phyloP scores from a whole-genome alignment of 2,329 filamentous ascomycete genomes.

The Hypomyces perniciosus region DNA sequence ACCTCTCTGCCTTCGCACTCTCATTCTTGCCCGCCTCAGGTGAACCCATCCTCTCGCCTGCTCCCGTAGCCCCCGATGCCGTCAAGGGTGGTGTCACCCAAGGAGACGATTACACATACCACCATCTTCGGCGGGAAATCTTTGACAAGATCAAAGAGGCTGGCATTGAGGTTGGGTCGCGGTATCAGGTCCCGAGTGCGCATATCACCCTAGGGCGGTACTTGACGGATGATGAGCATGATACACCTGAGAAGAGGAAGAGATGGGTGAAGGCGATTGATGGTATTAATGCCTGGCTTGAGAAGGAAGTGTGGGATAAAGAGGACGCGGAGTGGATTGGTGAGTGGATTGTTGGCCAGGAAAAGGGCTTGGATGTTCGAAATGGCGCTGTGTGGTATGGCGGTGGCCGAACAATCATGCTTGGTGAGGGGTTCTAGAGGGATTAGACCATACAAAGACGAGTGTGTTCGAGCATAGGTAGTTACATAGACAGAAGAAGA shows the following conservation, averaged over 20 bases:
- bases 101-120: slow-evolving; percentile 73
- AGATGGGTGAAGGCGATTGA: slow-evolving; percentile 67
- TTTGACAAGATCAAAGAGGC: slow-evolving; percentile 55
- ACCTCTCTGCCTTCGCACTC: slow-evolving; percentile 77
- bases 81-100: slow-evolving; percentile 27
- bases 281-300: slow-evolving; percentile 69
- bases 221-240: slow-evolving; percentile 60
- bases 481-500: neutral
- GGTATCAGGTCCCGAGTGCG: slow-evolving; percentile 84
- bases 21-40: slow-evolving; percentile 78
- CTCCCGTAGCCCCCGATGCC: slow-evolving; percentile 32
- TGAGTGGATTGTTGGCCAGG: slow-evolving; percentile 85
- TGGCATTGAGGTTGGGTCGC: slow-evolving; percentile 65
- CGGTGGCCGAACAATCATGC: slow-evolving; percentile 63
- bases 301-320: slow-evolving; percentile 62
- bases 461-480: neutral
- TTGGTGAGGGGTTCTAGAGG: slow-evolving; percentile 54
- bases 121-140: slow-evolving; percentile 78
- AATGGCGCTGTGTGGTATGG: slow-evolving; percentile 83
- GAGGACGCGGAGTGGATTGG: slow-evolving; percentile 42
- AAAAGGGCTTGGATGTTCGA: slow-evolving; percentile 70
- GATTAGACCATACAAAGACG: neutral
- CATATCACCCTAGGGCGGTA: slow-evolving; percentile 86
- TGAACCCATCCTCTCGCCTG: slow-evolving; percentile 40
- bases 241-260: slow-evolving; percentile 50